Percentiles rank a stretch among this genome's conserved stretches.
Evolutionary conservation across 768 basidiomycete genomes (phyloP).

Genomic region (Tricholoma hemisulphureum): DNA sequence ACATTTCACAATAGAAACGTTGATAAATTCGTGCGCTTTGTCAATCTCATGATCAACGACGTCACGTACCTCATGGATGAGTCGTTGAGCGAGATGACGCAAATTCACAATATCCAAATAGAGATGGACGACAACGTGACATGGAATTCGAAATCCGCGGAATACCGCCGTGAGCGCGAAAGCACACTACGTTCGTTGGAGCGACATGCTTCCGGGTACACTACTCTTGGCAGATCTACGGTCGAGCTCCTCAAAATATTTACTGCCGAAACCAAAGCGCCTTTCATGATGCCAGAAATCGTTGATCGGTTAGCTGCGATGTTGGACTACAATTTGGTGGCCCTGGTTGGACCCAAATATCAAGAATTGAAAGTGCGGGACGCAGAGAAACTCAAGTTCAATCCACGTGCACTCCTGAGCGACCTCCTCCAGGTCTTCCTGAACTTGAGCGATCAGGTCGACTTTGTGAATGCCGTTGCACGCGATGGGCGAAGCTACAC

Average conservation of each 20-base stretch:
- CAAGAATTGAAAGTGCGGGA: constrained; percentile 83
- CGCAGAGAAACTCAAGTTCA: constrained; percentile 86
- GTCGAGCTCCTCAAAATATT: constrained; percentile 90
- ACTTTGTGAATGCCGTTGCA: constrained; percentile 85
- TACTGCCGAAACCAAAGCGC: constrained; percentile 85
- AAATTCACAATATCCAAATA: constrained; percentile 82
- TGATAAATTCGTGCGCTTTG: constrained; percentile 92
- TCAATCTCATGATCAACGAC: constrained; percentile 98
- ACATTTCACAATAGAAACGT: constrained; percentile 56
- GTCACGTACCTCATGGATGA: constrained; percentile 98
- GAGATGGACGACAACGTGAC: constrained; percentile 76
- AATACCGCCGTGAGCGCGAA: constrained; percentile 84
- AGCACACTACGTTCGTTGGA: constrained; percentile 76
- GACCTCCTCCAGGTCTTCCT: constrained; percentile 90
- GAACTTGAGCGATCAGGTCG: constrained; percentile 76
- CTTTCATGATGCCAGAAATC: constrained; percentile 96
- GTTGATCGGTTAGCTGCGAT: constrained; percentile 94
- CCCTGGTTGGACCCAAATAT: constrained; percentile 85
- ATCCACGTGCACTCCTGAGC: constrained; percentile 75
- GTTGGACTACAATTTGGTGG: constrained; percentile 91
- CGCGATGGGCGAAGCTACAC: constrained; percentile 92
- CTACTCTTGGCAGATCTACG: constrained; percentile 81
- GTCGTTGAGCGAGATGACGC: constrained; percentile 81
- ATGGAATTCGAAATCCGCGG: constrained; percentile 65
- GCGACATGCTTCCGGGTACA: constrained; percentile 81